These are phyloP conservation scores for Calocybe cyanea DNA, from an alignment of 768 basidiomycete genomes.

Conservation along the genomic window DNA sequence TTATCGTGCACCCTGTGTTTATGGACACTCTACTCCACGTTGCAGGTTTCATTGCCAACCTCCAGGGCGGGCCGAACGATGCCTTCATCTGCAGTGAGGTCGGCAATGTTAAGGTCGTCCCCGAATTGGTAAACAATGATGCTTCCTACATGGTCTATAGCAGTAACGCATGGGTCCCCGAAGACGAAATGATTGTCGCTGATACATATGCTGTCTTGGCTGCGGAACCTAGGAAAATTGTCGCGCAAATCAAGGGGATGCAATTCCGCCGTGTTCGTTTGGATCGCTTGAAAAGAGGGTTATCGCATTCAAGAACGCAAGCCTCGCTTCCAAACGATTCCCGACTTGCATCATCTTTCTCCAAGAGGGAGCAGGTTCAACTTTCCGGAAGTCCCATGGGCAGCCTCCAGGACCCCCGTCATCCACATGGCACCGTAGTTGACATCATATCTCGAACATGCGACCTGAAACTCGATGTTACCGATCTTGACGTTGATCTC, in stretches of 20 bases:
- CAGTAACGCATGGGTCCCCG: slow-evolving; percentile 37
- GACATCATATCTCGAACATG: slow-evolving; percentile 39
- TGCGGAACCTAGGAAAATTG: slow-evolving; percentile 32
- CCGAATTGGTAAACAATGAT: slow-evolving; percentile 35
- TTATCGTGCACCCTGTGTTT: slow-evolving; percentile 53
- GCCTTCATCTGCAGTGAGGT: slow-evolving; percentile 64
- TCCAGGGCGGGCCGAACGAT: slow-evolving; percentile 44
- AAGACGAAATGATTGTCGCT: slow-evolving; percentile 42
- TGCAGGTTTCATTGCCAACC: slow-evolving; percentile 67
- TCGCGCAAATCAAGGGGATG: slow-evolving; percentile 55
- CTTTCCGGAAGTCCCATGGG: background rate
- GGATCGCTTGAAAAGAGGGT: slow-evolving; percentile 41
- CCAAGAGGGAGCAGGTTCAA: background rate
- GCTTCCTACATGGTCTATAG: slow-evolving; percentile 50
- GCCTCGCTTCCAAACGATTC: background rate
- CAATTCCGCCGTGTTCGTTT: slow-evolving; percentile 56
- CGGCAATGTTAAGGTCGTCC: slow-evolving; percentile 43
- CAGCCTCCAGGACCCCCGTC: background rate
- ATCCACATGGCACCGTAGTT: slow-evolving; percentile 28
- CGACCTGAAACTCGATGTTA: slow-evolving; percentile 28
- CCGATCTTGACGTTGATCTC: slow-evolving; percentile 39
- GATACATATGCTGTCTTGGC: slow-evolving; percentile 50
- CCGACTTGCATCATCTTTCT: slow-evolving; percentile 1
- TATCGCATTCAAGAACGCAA: slow-evolving; percentile 32
- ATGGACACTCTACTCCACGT: slow-evolving; percentile 65